Evolutionary conservation across 2,329 filamentous ascomycete species (phyloP).

Genomic region (Pyrenochaeta sp.): DNA sequence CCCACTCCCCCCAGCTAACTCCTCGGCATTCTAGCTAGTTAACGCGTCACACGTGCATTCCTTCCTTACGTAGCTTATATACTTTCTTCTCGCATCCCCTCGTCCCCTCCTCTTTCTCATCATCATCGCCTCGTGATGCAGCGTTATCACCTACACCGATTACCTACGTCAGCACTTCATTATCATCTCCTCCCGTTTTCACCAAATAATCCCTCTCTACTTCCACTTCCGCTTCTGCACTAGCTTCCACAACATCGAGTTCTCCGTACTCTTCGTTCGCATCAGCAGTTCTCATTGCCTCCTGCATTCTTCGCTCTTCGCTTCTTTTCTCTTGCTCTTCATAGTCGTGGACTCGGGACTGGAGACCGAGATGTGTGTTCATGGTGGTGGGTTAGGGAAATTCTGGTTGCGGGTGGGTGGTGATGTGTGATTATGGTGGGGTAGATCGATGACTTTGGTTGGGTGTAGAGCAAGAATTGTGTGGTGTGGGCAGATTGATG

Average conservation of each 20-base stretch:
- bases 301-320: not conserved
- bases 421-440: too few species aligned
- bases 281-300: not conserved
- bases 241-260: not conserved
- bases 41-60: too few species aligned
- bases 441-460: too few species aligned
- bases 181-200: not conserved
- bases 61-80: too few species aligned
- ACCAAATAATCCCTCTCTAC: not conserved
- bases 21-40: too few species aligned
- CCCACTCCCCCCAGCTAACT: too few species aligned
- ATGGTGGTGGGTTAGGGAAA: not conserved
- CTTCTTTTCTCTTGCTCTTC: not conserved
- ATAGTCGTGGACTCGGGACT: not conserved
- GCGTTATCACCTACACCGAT: too few species aligned
- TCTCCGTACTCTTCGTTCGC: not conserved
- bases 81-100: too few species aligned
- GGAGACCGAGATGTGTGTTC: not conserved
- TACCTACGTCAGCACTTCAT: not conserved
- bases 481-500: too few species aligned
- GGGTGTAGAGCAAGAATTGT: too few species aligned
- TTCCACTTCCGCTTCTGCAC: not conserved
- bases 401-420: too few species aligned
- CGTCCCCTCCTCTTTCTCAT: not conserved
- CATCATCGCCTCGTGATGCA: too few species aligned